These are phyloP conservation scores for Trichopus zeylanicus DNA, from an alignment of 116 monocot species.

Conservation along the genomic window DNA sequence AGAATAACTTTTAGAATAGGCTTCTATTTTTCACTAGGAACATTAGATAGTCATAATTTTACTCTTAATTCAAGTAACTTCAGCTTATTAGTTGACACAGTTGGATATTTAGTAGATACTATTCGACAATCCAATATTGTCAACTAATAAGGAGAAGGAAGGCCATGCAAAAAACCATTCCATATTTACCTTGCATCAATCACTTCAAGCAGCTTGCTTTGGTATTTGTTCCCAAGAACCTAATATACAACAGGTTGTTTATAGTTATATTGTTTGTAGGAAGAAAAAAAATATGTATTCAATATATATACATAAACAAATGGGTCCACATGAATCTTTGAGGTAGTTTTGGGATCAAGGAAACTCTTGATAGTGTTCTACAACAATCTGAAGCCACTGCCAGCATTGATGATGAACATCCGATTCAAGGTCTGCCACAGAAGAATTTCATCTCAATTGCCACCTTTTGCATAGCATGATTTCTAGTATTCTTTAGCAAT, in stretches of 20 bases:
- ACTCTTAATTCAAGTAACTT: too few species aligned
- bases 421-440: slow-evolving; percentile 65
- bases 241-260: slow-evolving; percentile 19
- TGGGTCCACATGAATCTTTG: slow-evolving; percentile 74
- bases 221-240: slow-evolving; percentile 96
- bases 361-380: slow-evolving; percentile 90
- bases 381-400: slow-evolving; percentile 77
- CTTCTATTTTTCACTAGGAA: too few species aligned
- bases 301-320: neutral
- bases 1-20: too few species aligned
- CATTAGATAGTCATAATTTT: too few species aligned
- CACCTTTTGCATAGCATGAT: too few species aligned
- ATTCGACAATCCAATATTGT: too few species aligned
- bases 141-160: neutral
- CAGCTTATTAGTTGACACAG: neutral
- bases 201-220: slow-evolving; percentile 92
- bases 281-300: neutral
- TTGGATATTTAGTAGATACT: neutral
- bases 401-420: slow-evolving; percentile 99
- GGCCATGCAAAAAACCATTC: neutral
- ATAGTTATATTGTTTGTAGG: too few species aligned
- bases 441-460: too few species aligned
- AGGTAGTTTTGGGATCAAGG: slow-evolving; percentile 91
- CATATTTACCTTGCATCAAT: slow-evolving; percentile 88
- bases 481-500: too few species aligned